Percentiles rank a stretch among this genome's conserved stretches.
Evolutionary conservation across 495 filamentous ascomycete species (phyloP).

Genomic region (Hypoxylon cercidicola): DNA sequence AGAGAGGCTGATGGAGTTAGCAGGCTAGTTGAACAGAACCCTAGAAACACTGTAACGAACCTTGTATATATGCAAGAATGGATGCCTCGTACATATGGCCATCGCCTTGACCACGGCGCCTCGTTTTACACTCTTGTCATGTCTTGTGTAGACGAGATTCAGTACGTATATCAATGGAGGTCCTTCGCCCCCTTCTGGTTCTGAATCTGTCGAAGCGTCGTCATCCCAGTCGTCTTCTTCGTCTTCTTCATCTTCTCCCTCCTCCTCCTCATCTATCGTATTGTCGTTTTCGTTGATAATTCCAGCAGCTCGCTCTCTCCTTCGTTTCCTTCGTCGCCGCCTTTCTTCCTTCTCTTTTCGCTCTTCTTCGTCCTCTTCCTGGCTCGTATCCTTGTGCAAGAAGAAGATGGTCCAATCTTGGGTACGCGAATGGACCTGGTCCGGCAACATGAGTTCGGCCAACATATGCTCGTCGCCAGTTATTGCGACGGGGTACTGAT

Average conservation of each 20-base stretch:
- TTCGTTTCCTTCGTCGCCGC: slow-evolving; percentile 54
- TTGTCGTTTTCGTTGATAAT: slow-evolving; percentile 63
- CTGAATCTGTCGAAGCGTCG: slow-evolving; percentile 63
- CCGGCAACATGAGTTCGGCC: slow-evolving; percentile 97
- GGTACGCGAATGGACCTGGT: slow-evolving; percentile 93
- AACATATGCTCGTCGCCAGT: slow-evolving; percentile 98
- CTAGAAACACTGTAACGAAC: slow-evolving; percentile 54
- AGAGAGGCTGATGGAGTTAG: slow-evolving; percentile 73
- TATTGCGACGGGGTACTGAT: slow-evolving; percentile 93
- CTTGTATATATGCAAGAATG: slow-evolving; percentile 99
- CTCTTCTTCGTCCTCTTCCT: slow-evolving; percentile 77
- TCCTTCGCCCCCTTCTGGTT: slow-evolving; percentile 74
- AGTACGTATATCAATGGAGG: slow-evolving; percentile 97
- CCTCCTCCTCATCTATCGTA: slow-evolving; percentile 50
- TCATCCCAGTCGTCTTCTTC: slow-evolving; percentile 70
- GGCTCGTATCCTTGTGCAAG: slow-evolving; percentile 89
- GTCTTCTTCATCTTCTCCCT: slow-evolving; percentile 56
- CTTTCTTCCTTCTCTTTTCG: slow-evolving; percentile 63
- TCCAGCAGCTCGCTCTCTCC: slow-evolving; percentile 62
- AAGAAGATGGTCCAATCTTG: slow-evolving; percentile 99
- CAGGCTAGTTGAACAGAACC: background rate
- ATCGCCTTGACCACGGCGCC: slow-evolving; percentile 97
- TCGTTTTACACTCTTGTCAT: slow-evolving; percentile 89
- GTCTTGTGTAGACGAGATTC: slow-evolving; percentile 97
- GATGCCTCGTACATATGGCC: slow-evolving; percentile 98